A percentile compares a stretch with the other conserved stretches of the same genome.
phyloP scores from a whole-genome alignment of 106 monocot genomes.

The Dendrobium nobile region DNA sequence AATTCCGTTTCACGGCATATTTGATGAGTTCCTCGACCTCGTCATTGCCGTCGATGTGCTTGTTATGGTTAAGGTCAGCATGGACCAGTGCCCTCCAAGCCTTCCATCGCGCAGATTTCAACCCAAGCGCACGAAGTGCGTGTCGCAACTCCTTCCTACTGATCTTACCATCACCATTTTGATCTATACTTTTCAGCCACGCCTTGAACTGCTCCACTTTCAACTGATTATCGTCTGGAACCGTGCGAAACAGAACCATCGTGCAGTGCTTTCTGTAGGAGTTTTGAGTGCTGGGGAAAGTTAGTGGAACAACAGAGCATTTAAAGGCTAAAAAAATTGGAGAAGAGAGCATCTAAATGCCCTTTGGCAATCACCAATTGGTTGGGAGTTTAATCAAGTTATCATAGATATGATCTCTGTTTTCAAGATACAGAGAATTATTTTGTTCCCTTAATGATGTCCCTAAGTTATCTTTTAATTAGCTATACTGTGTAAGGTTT shows the following conservation, averaged over 20 bases:
- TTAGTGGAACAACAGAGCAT: too few species aligned
- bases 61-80: constrained; percentile 15
- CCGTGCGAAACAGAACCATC: background rate
- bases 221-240: background rate
- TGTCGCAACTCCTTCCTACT: constrained; percentile 16
- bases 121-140: constrained; percentile 12
- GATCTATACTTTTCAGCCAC: constrained; percentile 11
- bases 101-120: constrained; percentile 13
- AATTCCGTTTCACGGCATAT: constrained; percentile 11
- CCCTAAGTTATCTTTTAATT: too few species aligned
- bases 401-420: too few species aligned
- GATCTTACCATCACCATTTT: constrained; percentile 9
- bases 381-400: too few species aligned
- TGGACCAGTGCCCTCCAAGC: constrained; percentile 13
- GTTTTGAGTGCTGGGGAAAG: background rate
- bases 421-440: too few species aligned
- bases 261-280: background rate
- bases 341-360: too few species aligned
- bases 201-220: constrained; percentile 11
- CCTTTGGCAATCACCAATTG: too few species aligned
- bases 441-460: too few species aligned
- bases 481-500: too few species aligned
- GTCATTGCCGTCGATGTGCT: constrained; percentile 5
- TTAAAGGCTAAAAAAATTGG: too few species aligned
- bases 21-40: constrained; percentile 21